Percentiles rank a stretch among this genome's conserved stretches.
These are phyloP conservation scores for Pseudocohnilembus persalinus DNA, from an alignment of 169 alveolate genomes.

Conservation along the genomic window DNA sequence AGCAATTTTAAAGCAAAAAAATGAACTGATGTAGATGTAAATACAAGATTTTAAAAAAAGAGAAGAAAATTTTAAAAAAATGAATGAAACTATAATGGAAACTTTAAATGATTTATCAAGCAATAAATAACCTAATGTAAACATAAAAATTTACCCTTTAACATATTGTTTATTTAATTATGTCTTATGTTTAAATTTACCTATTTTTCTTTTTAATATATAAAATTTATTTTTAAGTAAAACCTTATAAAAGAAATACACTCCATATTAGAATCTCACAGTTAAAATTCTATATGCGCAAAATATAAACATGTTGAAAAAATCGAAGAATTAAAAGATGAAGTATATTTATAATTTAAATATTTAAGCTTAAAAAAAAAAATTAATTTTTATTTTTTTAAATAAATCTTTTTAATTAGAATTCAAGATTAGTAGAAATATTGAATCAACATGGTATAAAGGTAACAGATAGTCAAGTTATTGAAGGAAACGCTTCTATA, in stretches of 20 bases:
- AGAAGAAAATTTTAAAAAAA: slow-evolving; percentile 22
- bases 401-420: too few relatives aligned
- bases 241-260: too few relatives aligned
- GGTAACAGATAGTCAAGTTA: too few relatives aligned
- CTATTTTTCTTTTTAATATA: too few relatives aligned
- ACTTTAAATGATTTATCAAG: slow-evolving; percentile 12
- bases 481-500: too few relatives aligned
- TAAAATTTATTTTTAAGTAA: too few relatives aligned
- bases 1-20: slow-evolving; percentile 22
- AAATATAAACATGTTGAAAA: neutral
- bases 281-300: neutral
- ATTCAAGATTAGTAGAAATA: too few relatives aligned
- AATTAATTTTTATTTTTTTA: too few relatives aligned
- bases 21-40: slow-evolving; percentile 1
- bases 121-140: neutral
- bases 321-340: neutral
- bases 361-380: too few relatives aligned
- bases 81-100: slow-evolving; percentile 27
- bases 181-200: too few relatives aligned
- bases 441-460: too few relatives aligned
- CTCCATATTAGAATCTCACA: neutral
- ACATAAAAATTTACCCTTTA: neutral
- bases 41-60: slow-evolving; percentile 11
- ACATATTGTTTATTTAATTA: too few relatives aligned
- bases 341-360: neutral